These are phyloP conservation scores for Candida peoriensis DNA, from an alignment of 805 yeast genomes.

Conservation along the genomic window DNA sequence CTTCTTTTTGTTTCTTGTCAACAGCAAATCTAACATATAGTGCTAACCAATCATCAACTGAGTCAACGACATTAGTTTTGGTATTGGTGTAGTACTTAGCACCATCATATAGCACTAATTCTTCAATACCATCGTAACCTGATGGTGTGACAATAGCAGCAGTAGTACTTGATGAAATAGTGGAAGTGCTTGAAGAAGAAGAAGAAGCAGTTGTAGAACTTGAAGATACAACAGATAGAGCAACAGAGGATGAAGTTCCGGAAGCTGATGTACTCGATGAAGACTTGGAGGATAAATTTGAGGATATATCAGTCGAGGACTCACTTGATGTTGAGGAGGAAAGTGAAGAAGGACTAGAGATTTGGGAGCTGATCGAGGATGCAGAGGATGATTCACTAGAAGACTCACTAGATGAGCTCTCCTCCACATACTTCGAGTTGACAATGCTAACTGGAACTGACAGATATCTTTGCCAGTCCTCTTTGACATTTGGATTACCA, in stretches of 20 bases:
- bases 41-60: too few relatives aligned
- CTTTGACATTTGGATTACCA: conserved; percentile 5
- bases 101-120: too few relatives aligned
- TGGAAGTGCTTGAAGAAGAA: neutral
- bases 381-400: conserved; percentile 2
- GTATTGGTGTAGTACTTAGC: too few relatives aligned
- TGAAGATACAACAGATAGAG: neutral
- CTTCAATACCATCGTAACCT: too few relatives aligned
- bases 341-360: conserved; percentile 33
- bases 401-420: neutral
- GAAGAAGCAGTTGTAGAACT: conserved; percentile 5
- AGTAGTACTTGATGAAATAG: too few relatives aligned
- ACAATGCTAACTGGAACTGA: conserved; percentile 7
- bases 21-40: too few relatives aligned
- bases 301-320: neutral
- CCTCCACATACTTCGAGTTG: neutral
- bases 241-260: conserved; percentile 7
- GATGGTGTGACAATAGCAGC: too few relatives aligned
- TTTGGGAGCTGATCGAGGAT: neutral
- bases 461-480: conserved; percentile 9
- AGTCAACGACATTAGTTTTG: too few relatives aligned
- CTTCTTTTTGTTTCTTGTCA: too few relatives aligned
- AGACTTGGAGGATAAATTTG: neutral
- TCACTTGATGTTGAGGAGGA: neutral
- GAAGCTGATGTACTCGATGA: neutral